Evolutionary conservation across 805 yeast species (phyloP).

Genomic region (Myxozyma udenii): DNA sequence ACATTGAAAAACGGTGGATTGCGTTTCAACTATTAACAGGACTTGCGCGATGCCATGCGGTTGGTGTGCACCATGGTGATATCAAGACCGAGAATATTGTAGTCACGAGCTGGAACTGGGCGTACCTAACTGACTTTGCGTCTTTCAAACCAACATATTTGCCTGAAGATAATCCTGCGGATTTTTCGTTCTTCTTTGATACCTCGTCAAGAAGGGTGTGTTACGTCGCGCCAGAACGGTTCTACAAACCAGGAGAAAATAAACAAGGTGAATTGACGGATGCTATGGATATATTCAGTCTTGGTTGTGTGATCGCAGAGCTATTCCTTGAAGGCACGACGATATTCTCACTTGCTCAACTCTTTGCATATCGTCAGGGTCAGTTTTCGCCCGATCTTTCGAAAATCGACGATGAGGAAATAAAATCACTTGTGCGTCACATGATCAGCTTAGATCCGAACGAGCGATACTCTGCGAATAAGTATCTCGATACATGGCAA

Average conservation of each 20-base stretch:
- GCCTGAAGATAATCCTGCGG: slow-evolving; percentile 92
- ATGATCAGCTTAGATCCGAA: slow-evolving; percentile 66
- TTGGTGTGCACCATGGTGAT: slow-evolving; percentile 78
- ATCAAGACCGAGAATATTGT: slow-evolving; percentile 85
- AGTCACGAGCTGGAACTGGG: slow-evolving; percentile 87
- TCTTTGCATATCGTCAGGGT: slow-evolving; percentile 73
- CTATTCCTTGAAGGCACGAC: slow-evolving; percentile 83
- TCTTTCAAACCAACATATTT: slow-evolving; percentile 76
- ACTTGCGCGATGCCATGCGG: slow-evolving; percentile 59
- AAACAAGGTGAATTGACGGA: slow-evolving; percentile 45
- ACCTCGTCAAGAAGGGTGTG: slow-evolving; percentile 83
- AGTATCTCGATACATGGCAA: slow-evolving; percentile 49
- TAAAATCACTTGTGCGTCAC: slow-evolving; percentile 51
- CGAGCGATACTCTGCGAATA: slow-evolving; percentile 54
- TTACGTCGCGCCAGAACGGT: slow-evolving; percentile 93
- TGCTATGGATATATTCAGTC: slow-evolving; percentile 66
- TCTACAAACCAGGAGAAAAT: slow-evolving; percentile 41
- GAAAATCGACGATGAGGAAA: slow-evolving; percentile 49
- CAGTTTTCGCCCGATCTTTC: slow-evolving; percentile 65
- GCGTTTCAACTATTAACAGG: slow-evolving; percentile 73
- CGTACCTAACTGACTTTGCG: slow-evolving; percentile 77
- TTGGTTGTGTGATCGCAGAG: slow-evolving; percentile 81
- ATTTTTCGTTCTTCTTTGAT: slow-evolving; percentile 87
- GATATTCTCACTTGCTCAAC: slow-evolving; percentile 77
- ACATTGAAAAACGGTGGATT: slow-evolving; percentile 79